These are phyloP conservation scores for Mallotus japonicus DNA, from an alignment of 441 rosid genomes.

Conservation along the genomic window DNA sequence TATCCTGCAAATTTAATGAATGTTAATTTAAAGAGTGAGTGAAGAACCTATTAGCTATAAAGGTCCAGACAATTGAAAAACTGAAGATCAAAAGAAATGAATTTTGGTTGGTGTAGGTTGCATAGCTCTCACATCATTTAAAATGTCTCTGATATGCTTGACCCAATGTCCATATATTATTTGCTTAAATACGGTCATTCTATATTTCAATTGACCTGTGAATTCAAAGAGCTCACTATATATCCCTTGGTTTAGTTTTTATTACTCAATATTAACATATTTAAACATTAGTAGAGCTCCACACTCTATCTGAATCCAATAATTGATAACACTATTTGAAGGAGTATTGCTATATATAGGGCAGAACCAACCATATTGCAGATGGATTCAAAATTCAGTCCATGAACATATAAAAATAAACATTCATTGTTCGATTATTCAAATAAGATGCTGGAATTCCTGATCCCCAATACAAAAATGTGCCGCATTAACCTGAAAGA, in stretches of 20 bases:
- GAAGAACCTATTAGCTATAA: not conserved
- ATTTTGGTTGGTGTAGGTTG: not conserved
- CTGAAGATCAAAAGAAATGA: not conserved
- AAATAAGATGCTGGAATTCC: not conserved
- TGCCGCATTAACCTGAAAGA: not conserved
- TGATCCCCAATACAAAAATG: not conserved
- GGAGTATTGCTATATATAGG: not conserved
- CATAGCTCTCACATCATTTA: slow-evolving; percentile 2
- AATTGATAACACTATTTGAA: not conserved
- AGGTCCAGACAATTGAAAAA: not conserved
- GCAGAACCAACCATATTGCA: not conserved
- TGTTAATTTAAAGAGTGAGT: not conserved
- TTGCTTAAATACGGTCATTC: not conserved
- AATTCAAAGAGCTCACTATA: not conserved
- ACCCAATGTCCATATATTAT: not conserved
- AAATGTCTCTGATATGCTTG: not conserved
- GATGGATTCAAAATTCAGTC: not conserved
- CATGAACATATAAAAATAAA: not conserved
- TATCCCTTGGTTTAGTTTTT: not conserved
- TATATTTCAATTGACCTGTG: not conserved
- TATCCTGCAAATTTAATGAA: slow-evolving; percentile 54
- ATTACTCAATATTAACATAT: slow-evolving; percentile 2
- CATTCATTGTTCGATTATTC: not conserved
- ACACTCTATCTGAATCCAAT: not conserved
- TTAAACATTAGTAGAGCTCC: not conserved